These are phyloP conservation scores for Rhamnella rubrinervis DNA, from an alignment of 331 rosid species.

Conservation along the genomic window DNA sequence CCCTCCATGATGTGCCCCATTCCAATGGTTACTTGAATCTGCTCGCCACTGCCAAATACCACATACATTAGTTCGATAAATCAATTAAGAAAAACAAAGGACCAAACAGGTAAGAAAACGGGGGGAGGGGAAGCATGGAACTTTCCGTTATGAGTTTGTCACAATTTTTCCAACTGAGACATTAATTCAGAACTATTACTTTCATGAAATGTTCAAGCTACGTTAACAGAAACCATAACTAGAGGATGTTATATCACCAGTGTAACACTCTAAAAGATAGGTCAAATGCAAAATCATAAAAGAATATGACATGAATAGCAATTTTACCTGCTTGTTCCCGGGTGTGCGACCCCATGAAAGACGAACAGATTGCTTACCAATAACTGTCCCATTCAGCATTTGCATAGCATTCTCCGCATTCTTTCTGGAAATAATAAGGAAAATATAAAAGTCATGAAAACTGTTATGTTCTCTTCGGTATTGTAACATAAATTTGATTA, in stretches of 20 bases:
- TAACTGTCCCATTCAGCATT: constrained; percentile 75
- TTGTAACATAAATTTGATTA: not conserved
- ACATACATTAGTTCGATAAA: constrained; percentile 1
- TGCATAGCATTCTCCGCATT: constrained; percentile 92
- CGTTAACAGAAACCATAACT: too few species aligned
- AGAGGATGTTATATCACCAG: too few species aligned
- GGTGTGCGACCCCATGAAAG: constrained; percentile 99
- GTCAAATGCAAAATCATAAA: not conserved
- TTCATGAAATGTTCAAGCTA: too few species aligned
- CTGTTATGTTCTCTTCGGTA: not conserved
- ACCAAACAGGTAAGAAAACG: too few species aligned
- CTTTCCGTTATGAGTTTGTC: too few species aligned
- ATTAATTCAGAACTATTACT: too few species aligned
- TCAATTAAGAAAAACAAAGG: not conserved
- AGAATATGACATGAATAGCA: not conserved
- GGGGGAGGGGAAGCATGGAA: too few species aligned
- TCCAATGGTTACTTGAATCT: constrained; percentile 65
- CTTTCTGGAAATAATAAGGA: constrained; percentile 52
- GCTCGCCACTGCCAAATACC: constrained; percentile 72
- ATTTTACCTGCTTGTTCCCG: constrained; percentile 80
- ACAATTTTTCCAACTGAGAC: too few species aligned
- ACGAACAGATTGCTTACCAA: constrained; percentile 95
- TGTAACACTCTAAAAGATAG: too few species aligned
- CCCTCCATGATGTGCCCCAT: constrained; percentile 69
- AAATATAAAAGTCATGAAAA: not conserved